These are phyloP conservation scores for Boletus vermiculosoides DNA, from an alignment of 768 basidiomycete species.

Conservation along the genomic window DNA sequence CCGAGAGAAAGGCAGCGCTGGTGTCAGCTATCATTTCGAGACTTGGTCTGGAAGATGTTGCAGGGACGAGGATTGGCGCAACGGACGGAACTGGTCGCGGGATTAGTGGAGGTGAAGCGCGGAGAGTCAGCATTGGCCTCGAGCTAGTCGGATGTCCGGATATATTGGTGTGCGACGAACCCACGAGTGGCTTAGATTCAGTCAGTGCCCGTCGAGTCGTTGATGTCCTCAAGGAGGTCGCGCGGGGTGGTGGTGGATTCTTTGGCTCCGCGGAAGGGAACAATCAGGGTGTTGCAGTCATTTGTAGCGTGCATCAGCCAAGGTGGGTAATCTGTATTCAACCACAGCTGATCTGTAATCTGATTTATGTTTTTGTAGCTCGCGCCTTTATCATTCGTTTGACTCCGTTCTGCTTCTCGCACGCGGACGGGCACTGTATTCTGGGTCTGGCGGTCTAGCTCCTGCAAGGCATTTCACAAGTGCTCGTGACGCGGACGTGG, in stretches of 20 bases:
- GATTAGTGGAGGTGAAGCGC: slow-evolving; percentile 90
- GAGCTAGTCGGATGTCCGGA: slow-evolving; percentile 87
- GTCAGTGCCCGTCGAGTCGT: slow-evolving; percentile 82
- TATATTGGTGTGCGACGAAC: slow-evolving; percentile 85
- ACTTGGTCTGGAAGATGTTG: slow-evolving; percentile 71
- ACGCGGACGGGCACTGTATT: slow-evolving; percentile 75
- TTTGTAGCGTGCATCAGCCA: slow-evolving; percentile 88
- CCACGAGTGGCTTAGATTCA: slow-evolving; percentile 80
- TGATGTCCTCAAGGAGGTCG: slow-evolving; percentile 72
- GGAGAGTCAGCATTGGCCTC: slow-evolving; percentile 85
- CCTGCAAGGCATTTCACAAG: slow-evolving; percentile 67
- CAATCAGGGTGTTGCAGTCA: slow-evolving; percentile 71
- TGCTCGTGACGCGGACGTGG: slow-evolving; percentile 27
- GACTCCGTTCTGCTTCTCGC: slow-evolving; percentile 78
- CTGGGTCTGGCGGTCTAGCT: slow-evolving; percentile 68
- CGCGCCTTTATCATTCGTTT: slow-evolving; percentile 82
- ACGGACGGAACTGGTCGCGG: slow-evolving; percentile 71
- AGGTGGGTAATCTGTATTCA: slow-evolving; percentile 42
- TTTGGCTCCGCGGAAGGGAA: slow-evolving; percentile 28
- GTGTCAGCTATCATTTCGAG: slow-evolving; percentile 73
- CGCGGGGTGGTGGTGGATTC: slow-evolving; percentile 41
- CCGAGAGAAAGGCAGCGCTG: slow-evolving; percentile 58
- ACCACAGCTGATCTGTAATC: background rate
- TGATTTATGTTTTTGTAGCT: slow-evolving; percentile 39
- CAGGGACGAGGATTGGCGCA: slow-evolving; percentile 65